Conservation (phyloP, 1,284 basidiomycete genomes). For the Apiotrichum sp. region DNA sequence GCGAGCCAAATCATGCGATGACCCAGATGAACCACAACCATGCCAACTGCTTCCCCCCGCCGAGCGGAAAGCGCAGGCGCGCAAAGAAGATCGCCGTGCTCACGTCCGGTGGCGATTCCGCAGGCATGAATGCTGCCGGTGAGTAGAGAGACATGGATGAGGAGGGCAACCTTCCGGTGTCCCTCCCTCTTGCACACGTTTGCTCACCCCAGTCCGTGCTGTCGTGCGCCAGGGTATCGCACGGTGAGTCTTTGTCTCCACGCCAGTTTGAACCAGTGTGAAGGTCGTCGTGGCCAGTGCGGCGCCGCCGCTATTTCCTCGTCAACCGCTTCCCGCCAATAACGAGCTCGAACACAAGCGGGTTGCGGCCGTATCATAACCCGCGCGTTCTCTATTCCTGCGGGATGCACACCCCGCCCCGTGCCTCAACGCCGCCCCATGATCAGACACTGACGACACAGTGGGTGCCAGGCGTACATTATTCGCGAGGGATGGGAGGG, state of each 20-base stretch:
- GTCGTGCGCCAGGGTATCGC: conserved; percentile 85
- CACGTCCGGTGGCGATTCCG: conserved; percentile 94
- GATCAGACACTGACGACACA: conserved; percentile 35
- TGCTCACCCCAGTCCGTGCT: conserved; percentile 59
- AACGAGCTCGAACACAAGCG: no score
- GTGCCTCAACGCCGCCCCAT: not conserved
- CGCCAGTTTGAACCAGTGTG: no score
- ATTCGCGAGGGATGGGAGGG: conserved; percentile 98
- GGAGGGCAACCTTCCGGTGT: not conserved
- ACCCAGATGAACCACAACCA: no score
- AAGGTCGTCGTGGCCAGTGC: not conserved
- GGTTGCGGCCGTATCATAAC: no score
- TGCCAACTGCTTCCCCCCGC: not conserved
- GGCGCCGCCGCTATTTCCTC: not conserved
- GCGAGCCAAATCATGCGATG: no score
- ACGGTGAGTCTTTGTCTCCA: conserved; percentile 54
- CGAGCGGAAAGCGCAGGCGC: not conserved
- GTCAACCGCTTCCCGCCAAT: no score
- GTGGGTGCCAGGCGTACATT: conserved; percentile 87
- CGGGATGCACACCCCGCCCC: not conserved
- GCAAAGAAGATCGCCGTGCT: conserved; percentile 69
- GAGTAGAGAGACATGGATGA: conserved; percentile 8
- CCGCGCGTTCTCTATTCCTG: no score
- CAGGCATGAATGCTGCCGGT: conserved; percentile 88
- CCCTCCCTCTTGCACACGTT: not conserved